These are phyloP conservation scores for Eucalyptus victrix DNA, from an alignment of 345 rosid species.

Conservation along the genomic window DNA sequence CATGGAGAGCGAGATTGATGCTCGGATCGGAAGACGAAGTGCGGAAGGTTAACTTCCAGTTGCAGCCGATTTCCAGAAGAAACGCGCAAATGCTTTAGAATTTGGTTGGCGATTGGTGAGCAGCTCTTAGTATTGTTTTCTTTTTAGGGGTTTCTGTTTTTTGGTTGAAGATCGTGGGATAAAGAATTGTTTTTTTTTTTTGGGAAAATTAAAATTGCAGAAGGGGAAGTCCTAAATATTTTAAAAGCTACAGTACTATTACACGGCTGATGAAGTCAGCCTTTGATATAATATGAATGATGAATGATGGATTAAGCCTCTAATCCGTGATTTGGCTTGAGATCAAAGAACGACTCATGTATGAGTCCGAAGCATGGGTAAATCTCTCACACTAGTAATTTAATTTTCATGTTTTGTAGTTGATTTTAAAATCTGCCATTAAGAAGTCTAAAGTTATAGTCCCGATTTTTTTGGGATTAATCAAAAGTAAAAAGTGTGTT, in stretches of 20 bases:
- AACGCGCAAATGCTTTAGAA: neutral
- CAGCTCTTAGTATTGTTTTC: neutral
- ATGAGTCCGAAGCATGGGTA: neutral
- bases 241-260: neutral
- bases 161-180: neutral
- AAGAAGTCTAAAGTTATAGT: neutral
- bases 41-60: neutral
- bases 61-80: neutral
- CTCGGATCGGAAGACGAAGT: neutral
- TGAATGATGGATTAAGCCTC: neutral
- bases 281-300: neutral
- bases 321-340: neutral
- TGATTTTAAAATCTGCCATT: neutral
- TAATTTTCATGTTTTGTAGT: neutral
- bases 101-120: neutral
- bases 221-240: neutral
- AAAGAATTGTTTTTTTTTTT: neutral
- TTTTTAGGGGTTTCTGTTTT: neutral
- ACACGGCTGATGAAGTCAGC: neutral
- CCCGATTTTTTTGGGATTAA: neutral
- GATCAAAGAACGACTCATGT: neutral
- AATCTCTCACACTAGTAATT: neutral
- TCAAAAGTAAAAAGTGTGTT: neutral
- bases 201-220: neutral
- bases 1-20: neutral